phyloP scores from a whole-genome alignment of 2,329 filamentous ascomycete genomes.

The Anisogramma anomala region DNA sequence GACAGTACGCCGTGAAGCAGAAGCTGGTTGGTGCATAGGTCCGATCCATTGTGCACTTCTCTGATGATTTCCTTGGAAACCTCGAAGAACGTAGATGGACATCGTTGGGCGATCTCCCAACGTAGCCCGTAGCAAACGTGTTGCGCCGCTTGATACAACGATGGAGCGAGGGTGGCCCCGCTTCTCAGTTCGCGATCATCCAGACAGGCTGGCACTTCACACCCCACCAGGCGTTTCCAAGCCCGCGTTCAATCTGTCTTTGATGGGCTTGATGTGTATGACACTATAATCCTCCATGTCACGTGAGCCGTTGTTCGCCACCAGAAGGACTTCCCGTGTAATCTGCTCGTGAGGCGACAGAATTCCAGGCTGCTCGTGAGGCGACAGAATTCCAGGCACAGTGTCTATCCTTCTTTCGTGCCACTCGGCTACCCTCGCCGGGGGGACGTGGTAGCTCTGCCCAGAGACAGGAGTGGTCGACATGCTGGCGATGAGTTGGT shows the following conservation, averaged over 20 bases:
- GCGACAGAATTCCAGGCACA: too few relatives aligned
- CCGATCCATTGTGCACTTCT: too few relatives aligned
- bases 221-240: slow-evolving; percentile 4
- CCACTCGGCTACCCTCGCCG: slow-evolving; percentile 5
- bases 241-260: slow-evolving; percentile 6
- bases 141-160: too few relatives aligned
- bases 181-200: too few relatives aligned
- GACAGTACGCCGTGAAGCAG: background rate
- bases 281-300: slow-evolving; percentile 10
- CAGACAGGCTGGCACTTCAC: background rate
- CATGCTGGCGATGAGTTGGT: slow-evolving; percentile 21
- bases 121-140: too few relatives aligned
- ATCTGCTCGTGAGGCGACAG: slow-evolving; percentile 5
- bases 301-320: slow-evolving; percentile 4
- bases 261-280: slow-evolving; percentile 8
- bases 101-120: too few relatives aligned
- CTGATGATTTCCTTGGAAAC: too few relatives aligned
- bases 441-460: slow-evolving; percentile 18
- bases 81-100: too few relatives aligned
- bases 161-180: too few relatives aligned
- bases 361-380: slow-evolving; percentile 7
- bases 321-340: slow-evolving; percentile 6
- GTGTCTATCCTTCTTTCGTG: too few relatives aligned
- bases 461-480: slow-evolving; percentile 15
- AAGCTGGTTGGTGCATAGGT: too few relatives aligned